Percentiles rank a stretch among this genome's conserved stretches.
These are phyloP conservation scores for Saitozyma podzolica DNA, from an alignment of 768 basidiomycete genomes.

Conservation along the genomic window DNA sequence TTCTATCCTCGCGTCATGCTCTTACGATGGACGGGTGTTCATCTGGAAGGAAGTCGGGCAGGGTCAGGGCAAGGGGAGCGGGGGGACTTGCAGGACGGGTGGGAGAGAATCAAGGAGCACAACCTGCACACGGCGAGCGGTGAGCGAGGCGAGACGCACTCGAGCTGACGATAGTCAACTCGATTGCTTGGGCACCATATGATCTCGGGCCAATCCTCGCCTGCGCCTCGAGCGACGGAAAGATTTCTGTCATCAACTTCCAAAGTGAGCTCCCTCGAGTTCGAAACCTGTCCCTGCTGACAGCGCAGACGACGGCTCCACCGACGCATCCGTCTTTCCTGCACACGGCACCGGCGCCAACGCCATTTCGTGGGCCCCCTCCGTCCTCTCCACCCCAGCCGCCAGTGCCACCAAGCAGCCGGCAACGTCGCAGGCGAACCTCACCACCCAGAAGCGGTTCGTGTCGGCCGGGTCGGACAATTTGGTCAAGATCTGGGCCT, in stretches of 20 bases:
- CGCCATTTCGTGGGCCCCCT: slow-evolving; percentile 96
- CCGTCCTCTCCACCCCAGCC: slow-evolving; percentile 67
- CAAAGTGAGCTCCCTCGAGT: slow-evolving; percentile 66
- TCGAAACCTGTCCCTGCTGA: background rate
- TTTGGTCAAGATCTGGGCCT: slow-evolving; percentile 90
- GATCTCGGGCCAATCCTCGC: slow-evolving; percentile 95
- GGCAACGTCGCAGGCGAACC: slow-evolving; percentile 52
- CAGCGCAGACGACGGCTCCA: slow-evolving; percentile 83
- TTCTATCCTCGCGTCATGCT: slow-evolving; percentile 93
- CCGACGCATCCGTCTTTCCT: slow-evolving; percentile 91
- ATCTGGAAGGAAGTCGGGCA: slow-evolving; percentile 82
- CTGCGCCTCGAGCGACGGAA: slow-evolving; percentile 95
- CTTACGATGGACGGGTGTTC: slow-evolving; percentile 95
- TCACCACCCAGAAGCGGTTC: slow-evolving; percentile 75
- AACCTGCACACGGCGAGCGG: slow-evolving; percentile 90
- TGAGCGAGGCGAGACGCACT: slow-evolving; percentile 52
- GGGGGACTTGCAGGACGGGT: slow-evolving; percentile 59
- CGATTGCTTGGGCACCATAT: slow-evolving; percentile 98
- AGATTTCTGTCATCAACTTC: slow-evolving; percentile 92
- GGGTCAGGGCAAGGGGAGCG: slow-evolving; percentile 35
- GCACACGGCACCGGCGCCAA: slow-evolving; percentile 97
- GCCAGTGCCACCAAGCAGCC: slow-evolving; percentile 42
- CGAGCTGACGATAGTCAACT: slow-evolving; percentile 70
- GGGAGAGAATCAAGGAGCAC: slow-evolving; percentile 96
- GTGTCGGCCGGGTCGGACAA: slow-evolving; percentile 96